Conservation (phyloP, 768 basidiomycete genomes). For the Phanerochaete sordida region DNA sequence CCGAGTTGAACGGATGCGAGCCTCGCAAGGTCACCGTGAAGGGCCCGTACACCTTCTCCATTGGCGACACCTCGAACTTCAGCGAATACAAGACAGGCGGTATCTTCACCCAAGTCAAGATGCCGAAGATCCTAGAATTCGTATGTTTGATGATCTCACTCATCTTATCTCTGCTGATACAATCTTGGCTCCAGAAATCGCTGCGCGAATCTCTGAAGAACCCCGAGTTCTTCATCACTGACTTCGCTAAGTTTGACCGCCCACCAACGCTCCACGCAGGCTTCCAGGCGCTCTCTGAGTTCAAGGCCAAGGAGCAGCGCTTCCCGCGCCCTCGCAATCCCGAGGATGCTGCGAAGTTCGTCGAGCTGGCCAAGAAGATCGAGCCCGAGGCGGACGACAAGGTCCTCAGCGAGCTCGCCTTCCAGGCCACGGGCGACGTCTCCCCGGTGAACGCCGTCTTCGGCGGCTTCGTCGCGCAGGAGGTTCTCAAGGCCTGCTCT, state of each 20-base stretch:
- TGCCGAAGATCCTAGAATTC: slow-evolving; percentile 95
- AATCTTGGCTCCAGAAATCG: slow-evolving; percentile 65
- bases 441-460: slow-evolving; percentile 90
- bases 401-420: slow-evolving; percentile 78
- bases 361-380: slow-evolving; percentile 76
- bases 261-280: slow-evolving; percentile 88
- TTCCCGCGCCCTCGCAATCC: slow-evolving; percentile 81
- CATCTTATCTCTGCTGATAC: neutral
- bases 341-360: slow-evolving; percentile 71
- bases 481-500: slow-evolving; percentile 93
- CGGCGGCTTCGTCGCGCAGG: slow-evolving; percentile 97
- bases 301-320: slow-evolving; percentile 56
- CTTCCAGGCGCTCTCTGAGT: slow-evolving; percentile 90
- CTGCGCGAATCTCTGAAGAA: slow-evolving; percentile 76
- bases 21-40: slow-evolving; percentile 91
- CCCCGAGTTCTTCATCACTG: slow-evolving; percentile 91
- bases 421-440: slow-evolving; percentile 88
- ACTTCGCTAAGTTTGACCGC: slow-evolving; percentile 96
- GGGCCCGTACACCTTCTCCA: slow-evolving; percentile 96
- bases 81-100: slow-evolving; percentile 83
- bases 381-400: slow-evolving; percentile 78
- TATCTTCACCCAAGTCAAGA: slow-evolving; percentile 97
- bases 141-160: slow-evolving; percentile 45
- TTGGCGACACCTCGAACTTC: slow-evolving; percentile 84
- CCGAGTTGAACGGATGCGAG: slow-evolving; percentile 84